Evolutionary conservation across 2,329 filamentous ascomycete genomes (phyloP), one percentile per base, ranked within the genome.

Genomic region (Fusarium nodosum): DNA sequence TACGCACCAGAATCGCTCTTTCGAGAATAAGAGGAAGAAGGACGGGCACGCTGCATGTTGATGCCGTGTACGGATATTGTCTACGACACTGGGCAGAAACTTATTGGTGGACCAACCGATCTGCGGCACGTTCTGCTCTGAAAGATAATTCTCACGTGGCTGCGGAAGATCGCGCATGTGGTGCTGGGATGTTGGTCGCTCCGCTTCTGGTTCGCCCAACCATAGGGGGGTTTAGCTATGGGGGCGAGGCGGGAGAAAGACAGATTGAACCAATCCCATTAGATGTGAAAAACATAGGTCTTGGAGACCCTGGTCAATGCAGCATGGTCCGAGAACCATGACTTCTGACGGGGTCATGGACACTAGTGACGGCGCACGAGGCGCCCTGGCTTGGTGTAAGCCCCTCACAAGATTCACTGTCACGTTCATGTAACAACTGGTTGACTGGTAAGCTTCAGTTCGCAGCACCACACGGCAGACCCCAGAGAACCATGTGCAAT

Each of bases 81-180:
- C 38, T 39, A 45, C 62, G 18, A 45, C 36, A 54, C 24, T 54
- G 31, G 31, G 30, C 41, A 47, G 30, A 48, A 33, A 39, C 26
- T 42, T n/a, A 60, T 52, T 45, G 47, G 42, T 57, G 67, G 52
- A 56, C 69, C 69, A 72, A 64, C 67, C 47, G 64, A 51, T 59
- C 64, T 52, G 60, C 48, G 59, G 55, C 56, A 53, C 55, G 44
- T 50, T 68, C 57, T 59, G 47, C 54, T 64, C 51, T 60, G 48
- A 47, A 56, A 69, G 69, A 68, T 64, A 64, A 41, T 60, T 63
- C 72, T 77, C 76, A 77, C 76, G 76, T 77, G 76, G 76, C 72
- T 75, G 68, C 74, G 75, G 76, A 77, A 77, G 76, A 77, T 77
- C 76, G 75, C 76, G 74, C 75, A 76, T 77, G 73, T 67, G 71